A percentile compares a stretch with the other conserved stretches of the same genome.
Conservation (phyloP, 192 early-diverging fungal species). For the Coemansia sp. region DNA sequence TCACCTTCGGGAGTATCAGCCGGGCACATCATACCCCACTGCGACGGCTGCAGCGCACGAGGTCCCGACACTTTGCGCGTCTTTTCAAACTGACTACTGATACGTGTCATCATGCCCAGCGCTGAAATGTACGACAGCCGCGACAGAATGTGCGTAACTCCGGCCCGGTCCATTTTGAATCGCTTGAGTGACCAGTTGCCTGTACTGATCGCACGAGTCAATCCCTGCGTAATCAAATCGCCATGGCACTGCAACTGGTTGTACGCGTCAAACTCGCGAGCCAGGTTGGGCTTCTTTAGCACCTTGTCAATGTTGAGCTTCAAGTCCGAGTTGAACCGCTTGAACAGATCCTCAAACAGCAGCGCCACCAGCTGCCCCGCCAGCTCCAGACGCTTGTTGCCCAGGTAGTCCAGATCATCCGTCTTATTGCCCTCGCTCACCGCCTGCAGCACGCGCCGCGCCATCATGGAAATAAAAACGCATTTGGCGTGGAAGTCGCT, state of each 20-base stretch:
- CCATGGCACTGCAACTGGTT: slow-evolving; percentile 69
- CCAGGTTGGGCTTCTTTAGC: slow-evolving; percentile 83
- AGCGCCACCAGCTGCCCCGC: slow-evolving; percentile 92
- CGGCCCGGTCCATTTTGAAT: slow-evolving; percentile 98
- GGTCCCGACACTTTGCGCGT: slow-evolving; percentile 96
- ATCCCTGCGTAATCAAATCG: slow-evolving; percentile 86
- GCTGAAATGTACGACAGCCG: slow-evolving; percentile 92
- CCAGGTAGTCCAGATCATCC: slow-evolving; percentile 97
- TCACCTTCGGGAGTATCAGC: slow-evolving; percentile 99
- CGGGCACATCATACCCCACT: slow-evolving; percentile 97
- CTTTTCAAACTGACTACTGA: slow-evolving; percentile 97
- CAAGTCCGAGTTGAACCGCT: slow-evolving; percentile 82
- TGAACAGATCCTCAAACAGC: slow-evolving; percentile 97
- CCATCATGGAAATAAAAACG: slow-evolving; percentile 93
- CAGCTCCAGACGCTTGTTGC: slow-evolving; percentile 98
- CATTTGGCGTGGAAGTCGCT: slow-evolving; percentile 89
- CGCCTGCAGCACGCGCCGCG: slow-evolving; percentile 85
- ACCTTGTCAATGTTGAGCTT: slow-evolving; percentile 91
- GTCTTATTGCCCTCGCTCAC: slow-evolving; percentile 76
- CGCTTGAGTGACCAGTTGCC: slow-evolving; percentile 99
- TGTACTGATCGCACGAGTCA: slow-evolving; percentile 90
- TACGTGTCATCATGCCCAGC: slow-evolving; percentile 97
- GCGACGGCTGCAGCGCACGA: slow-evolving; percentile 92
- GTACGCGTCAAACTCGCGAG: slow-evolving; percentile 85
- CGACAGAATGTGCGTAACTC: slow-evolving; percentile 93